Conservation (phyloP, 2,329 filamentous ascomycete genomes). For the Lecanosticta acicola region DNA sequence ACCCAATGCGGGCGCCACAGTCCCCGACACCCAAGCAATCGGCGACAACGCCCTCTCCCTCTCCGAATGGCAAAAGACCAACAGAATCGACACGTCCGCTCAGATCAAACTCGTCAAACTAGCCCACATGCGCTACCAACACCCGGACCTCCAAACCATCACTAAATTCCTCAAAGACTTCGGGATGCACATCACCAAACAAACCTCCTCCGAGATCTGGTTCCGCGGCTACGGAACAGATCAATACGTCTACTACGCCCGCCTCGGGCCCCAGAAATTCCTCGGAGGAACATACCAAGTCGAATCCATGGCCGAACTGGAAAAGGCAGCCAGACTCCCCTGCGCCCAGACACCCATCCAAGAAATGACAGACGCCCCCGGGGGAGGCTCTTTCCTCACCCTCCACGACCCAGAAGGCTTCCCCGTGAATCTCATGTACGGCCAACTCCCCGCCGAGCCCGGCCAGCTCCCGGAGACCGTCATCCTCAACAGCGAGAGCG, state of each 20-base stretch:
- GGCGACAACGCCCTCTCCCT: slow-evolving; percentile 33
- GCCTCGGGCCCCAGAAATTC: slow-evolving; percentile 36
- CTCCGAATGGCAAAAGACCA: slow-evolving; percentile 35
- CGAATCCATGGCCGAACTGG: slow-evolving; percentile 39
- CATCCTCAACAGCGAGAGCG: slow-evolving; percentile 33
- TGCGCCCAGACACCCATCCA: slow-evolving; percentile 28
- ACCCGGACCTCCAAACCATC: slow-evolving; percentile 46
- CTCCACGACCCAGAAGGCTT: slow-evolving; percentile 39
- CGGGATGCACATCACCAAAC: slow-evolving; percentile 39
- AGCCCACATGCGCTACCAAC: slow-evolving; percentile 51
- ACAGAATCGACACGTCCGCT: slow-evolving; percentile 39
- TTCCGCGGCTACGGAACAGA: slow-evolving; percentile 42
- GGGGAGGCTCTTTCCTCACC: slow-evolving; percentile 36
- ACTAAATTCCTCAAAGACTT: slow-evolving; percentile 44
- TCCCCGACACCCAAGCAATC: slow-evolving; percentile 37
- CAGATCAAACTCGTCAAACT: slow-evolving; percentile 46
- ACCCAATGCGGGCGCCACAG: slow-evolving; percentile 38
- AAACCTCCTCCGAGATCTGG: slow-evolving; percentile 35
- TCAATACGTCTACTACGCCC: slow-evolving; percentile 42
- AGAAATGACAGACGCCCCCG: slow-evolving; percentile 34
- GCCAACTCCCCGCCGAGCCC: slow-evolving; percentile 27
- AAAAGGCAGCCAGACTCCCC: slow-evolving; percentile 33
- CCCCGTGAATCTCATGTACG: slow-evolving; percentile 38
- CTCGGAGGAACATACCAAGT: slow-evolving; percentile 42
- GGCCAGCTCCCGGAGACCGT: slow-evolving; percentile 30